Percentiles rank a stretch among this genome's conserved stretches.
These are phyloP conservation scores for Gaillardinia entomophila DNA, from an alignment of 805 yeast genomes.

Conservation along the genomic window DNA sequence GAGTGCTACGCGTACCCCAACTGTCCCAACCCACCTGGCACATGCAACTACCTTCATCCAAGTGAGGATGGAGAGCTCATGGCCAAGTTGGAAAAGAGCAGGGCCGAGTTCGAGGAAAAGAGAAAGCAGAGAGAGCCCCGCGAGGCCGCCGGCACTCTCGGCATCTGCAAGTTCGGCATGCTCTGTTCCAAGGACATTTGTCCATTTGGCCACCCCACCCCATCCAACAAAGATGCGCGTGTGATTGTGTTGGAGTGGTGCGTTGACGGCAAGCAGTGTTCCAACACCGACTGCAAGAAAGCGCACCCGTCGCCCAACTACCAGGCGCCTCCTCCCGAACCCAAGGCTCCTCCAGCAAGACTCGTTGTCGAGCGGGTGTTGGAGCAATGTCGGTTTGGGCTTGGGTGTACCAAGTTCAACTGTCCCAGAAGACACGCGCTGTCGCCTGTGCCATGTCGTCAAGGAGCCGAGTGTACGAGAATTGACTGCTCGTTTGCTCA, in stretches of 20 bases:
- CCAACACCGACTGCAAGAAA: slow-evolving; percentile 54
- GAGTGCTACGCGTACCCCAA: slow-evolving; percentile 69
- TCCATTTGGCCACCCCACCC: slow-evolving; percentile 90
- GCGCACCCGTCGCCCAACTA: slow-evolving; percentile 78
- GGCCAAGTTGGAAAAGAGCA: slow-evolving; percentile 60
- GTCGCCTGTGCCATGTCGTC: slow-evolving; percentile 69
- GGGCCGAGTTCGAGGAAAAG: slow-evolving; percentile 42
- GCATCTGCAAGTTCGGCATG: slow-evolving; percentile 71
- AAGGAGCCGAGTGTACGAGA: slow-evolving; percentile 72
- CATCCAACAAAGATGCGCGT: slow-evolving; percentile 69
- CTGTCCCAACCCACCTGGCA: slow-evolving; percentile 75
- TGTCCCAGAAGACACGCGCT: slow-evolving; percentile 87
- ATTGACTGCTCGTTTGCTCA: slow-evolving; percentile 80
- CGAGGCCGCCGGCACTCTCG: slow-evolving; percentile 40
- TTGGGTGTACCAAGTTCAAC: slow-evolving; percentile 66
- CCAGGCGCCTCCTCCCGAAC: slow-evolving; percentile 22
- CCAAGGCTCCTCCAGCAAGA: slow-evolving; percentile 5
- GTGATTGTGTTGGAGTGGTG: slow-evolving; percentile 74
- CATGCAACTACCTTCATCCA: slow-evolving; percentile 79
- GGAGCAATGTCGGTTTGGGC: slow-evolving; percentile 80
- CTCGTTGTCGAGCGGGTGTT: slow-evolving; percentile 44
- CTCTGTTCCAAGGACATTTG: slow-evolving; percentile 74
- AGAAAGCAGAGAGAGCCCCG: slow-evolving; percentile 29
- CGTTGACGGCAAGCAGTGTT: slow-evolving; percentile 59
- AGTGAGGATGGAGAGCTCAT: slow-evolving; percentile 75